A percentile compares a stretch with the other conserved stretches of the same genome.
phyloP scores from a whole-genome alignment of 768 basidiomycete species.

The Suillus spraguei region DNA sequence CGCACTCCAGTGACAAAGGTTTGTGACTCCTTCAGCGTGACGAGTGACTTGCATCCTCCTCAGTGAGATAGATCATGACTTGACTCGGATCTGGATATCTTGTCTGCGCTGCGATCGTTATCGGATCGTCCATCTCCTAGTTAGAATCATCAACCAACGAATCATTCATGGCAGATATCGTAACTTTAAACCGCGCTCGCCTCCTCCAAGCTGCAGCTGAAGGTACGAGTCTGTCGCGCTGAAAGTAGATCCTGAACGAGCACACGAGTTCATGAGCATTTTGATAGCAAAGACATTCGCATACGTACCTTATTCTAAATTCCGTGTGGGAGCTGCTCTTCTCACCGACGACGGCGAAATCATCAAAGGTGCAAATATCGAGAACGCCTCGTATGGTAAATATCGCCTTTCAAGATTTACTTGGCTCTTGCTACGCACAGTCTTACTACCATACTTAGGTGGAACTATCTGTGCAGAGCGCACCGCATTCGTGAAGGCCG shows the following conservation, averaged over 20 bases:
- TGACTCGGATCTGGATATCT: not conserved
- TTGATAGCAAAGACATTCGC: slow-evolving; percentile 64
- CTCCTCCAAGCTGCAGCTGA: slow-evolving; percentile 62
- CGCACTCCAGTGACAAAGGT: no score
- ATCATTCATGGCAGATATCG: slow-evolving; percentile 27
- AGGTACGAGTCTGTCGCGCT: slow-evolving; percentile 38
- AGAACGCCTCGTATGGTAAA: slow-evolving; percentile 93
- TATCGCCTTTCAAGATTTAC: slow-evolving; percentile 10
- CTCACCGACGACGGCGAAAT: slow-evolving; percentile 69
- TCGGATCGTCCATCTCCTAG: not conserved
- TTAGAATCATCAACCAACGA: not conserved
- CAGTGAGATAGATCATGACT: not conserved
- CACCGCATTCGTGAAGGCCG: slow-evolving; percentile 93
- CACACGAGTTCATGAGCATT: slow-evolving; percentile 6
- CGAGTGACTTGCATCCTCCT: not conserved
- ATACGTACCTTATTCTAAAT: slow-evolving; percentile 88
- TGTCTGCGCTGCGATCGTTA: not conserved
- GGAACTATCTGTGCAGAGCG: slow-evolving; percentile 93
- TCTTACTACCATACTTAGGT: slow-evolving; percentile 45
- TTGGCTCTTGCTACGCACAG: not conserved
- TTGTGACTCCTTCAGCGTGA: not conserved
- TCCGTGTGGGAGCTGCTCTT: slow-evolving; percentile 90
- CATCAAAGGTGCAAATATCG: slow-evolving; percentile 88
- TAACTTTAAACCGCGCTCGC: slow-evolving; percentile 45
- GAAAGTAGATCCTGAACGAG: slow-evolving; percentile 11